phyloP scores from a whole-genome alignment of 176 grass and related monocot genomes.

The Carex scoparia region DNA sequence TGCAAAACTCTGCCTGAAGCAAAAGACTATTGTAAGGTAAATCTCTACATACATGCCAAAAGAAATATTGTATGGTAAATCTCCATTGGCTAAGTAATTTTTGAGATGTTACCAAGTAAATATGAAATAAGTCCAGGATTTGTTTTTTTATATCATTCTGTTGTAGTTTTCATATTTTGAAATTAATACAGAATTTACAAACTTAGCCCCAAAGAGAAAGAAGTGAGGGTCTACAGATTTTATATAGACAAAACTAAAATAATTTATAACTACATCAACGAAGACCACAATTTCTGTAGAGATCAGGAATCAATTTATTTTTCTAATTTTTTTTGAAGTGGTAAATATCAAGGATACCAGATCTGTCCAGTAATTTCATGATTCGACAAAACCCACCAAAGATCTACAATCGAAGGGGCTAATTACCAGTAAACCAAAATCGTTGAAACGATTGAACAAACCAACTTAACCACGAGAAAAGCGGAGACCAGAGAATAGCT shows the following conservation, averaged over 20 bases:
- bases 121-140: neutral
- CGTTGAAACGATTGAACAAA: neutral
- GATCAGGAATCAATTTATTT: neutral
- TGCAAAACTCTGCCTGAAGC: neutral
- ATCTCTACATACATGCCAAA: neutral
- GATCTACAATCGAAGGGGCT: neutral
- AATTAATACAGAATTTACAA: neutral
- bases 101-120: neutral
- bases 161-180: neutral
- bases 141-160: neutral
- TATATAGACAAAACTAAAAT: neutral
- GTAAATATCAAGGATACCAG: neutral
- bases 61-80: neutral
- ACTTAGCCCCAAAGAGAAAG: neutral
- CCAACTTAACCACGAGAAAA: neutral
- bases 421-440: neutral
- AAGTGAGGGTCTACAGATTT: neutral
- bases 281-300: neutral
- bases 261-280: neutral
- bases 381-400: neutral
- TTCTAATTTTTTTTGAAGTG: neutral
- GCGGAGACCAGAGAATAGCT: neutral
- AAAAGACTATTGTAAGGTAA: neutral
- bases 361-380: neutral
- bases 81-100: neutral